phyloP scores from a whole-genome alignment of 2,329 filamentous ascomycete genomes.

The Pseudovirgaria hyperparasitica region DNA sequence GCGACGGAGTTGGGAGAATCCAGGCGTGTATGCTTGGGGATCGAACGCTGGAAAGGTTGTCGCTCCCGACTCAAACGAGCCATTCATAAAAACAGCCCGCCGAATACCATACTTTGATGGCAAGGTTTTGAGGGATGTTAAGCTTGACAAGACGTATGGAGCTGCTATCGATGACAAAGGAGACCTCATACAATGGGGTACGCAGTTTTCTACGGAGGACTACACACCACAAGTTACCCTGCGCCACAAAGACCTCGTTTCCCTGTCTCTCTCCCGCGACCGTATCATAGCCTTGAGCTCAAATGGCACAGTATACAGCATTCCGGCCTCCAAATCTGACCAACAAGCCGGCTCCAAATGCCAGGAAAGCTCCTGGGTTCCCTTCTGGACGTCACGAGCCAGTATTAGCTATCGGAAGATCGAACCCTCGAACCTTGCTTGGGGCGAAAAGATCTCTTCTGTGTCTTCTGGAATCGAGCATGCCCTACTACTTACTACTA shows the following conservation, averaged over 20 bases:
- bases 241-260: conserved; percentile 65
- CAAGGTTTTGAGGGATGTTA: conserved; percentile 72
- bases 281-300: conserved; percentile 68
- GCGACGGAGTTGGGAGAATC: conserved; percentile 65
- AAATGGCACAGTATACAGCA: conserved; percentile 68
- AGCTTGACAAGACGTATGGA: conserved; percentile 69
- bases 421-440: conserved; percentile 49
- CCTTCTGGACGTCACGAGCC: conserved; percentile 53
- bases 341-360: conserved; percentile 53
- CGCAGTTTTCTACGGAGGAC: conserved; percentile 54
- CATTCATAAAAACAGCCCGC: conserved; percentile 65
- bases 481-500: conserved; percentile 69
- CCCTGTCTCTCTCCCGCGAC: conserved; percentile 66
- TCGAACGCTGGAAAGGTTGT: conserved; percentile 77
- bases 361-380: conserved; percentile 56
- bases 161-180: conserved; percentile 80
- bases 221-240: conserved; percentile 58
- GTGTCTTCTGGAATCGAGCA: conserved; percentile 76
- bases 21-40: conserved; percentile 90
- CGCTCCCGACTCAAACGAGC: conserved; percentile 68
- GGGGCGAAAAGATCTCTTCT: conserved; percentile 60
- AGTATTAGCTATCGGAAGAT: conserved; percentile 60
- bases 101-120: conserved; percentile 75
- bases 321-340: conserved; percentile 64
- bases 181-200: conserved; percentile 85